A percentile compares a stretch with the other conserved stretches of the same genome.
phyloP scores from a whole-genome alignment of 305 asterid genomes.

The Stenogyne calaminthoides region DNA sequence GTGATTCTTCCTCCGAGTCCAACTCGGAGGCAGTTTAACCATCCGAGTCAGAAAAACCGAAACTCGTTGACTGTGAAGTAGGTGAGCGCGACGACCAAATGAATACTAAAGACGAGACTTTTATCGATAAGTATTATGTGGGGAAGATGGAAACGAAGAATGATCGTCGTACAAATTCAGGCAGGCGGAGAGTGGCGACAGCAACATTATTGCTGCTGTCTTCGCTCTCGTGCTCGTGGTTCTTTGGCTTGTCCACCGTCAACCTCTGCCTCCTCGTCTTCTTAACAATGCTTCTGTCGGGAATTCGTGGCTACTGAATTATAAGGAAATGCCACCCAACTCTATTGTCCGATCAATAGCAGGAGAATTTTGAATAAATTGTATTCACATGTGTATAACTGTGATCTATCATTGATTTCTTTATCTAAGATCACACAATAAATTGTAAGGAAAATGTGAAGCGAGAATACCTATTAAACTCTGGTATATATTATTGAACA shows the following conservation, averaged over 20 bases:
- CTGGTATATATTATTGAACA: too few relatives aligned
- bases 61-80: slow-evolving; percentile 33
- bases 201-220: slow-evolving; percentile 30
- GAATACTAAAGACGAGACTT: neutral
- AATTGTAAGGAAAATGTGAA: neutral
- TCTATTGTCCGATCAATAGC: too few relatives aligned
- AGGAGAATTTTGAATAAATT: too few relatives aligned
- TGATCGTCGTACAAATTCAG: slow-evolving; percentile 11
- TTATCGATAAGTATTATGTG: slow-evolving; percentile 21
- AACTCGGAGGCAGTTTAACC: slow-evolving; percentile 47
- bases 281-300: slow-evolving; percentile 39
- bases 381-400: neutral
- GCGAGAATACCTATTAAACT: too few relatives aligned
- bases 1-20: too few relatives aligned
- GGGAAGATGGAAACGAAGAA: slow-evolving; percentile 33
- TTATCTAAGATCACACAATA: neutral
- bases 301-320: slow-evolving; percentile 38
- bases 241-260: slow-evolving; percentile 40
- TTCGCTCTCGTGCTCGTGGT: slow-evolving; percentile 45
- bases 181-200: slow-evolving; percentile 26
- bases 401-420: neutral
- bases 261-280: slow-evolving; percentile 41
- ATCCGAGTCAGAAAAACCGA: slow-evolving; percentile 34
- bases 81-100: slow-evolving; percentile 17
- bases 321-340: too few relatives aligned